A percentile compares a stretch with the other conserved stretches of the same genome.
These are phyloP conservation scores for Castanospermum australe DNA, from an alignment of 306 rosid species.

Conservation along the genomic window DNA sequence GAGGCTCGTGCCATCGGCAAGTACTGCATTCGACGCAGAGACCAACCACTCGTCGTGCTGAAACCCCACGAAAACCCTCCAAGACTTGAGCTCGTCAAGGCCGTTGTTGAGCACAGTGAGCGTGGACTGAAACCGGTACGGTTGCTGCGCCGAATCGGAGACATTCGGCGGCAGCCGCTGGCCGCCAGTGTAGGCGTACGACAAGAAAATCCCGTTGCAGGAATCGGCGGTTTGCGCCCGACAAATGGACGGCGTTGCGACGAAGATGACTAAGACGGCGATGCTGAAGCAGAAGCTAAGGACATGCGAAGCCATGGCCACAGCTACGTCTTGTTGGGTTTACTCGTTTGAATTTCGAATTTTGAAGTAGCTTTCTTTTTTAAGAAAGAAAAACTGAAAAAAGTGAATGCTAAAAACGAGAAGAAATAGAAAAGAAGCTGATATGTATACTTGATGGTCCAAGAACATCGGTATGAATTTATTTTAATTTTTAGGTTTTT, in stretches of 20 bases:
- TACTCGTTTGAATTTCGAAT: neutral
- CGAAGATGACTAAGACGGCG: conserved; percentile 11
- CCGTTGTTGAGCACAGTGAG: conserved; percentile 75
- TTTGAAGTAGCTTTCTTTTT: neutral
- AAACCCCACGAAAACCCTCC: conserved; percentile 80
- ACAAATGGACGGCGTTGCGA: conserved; percentile 7
- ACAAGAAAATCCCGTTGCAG: conserved; percentile 67
- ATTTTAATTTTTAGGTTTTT: neutral
- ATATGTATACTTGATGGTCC: neutral
- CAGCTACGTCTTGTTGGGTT: neutral
- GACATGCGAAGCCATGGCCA: conserved; percentile 11
- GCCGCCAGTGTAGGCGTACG: conserved; percentile 54
- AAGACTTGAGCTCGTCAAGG: conserved; percentile 57
- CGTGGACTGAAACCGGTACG: conserved; percentile 68
- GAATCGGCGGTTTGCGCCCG: conserved; percentile 38
- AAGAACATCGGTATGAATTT: neutral
- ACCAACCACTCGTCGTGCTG: conserved; percentile 60
- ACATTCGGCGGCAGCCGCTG: conserved; percentile 39
- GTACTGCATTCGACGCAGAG: conserved; percentile 61
- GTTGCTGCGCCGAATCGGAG: conserved; percentile 35
- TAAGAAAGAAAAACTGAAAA: neutral
- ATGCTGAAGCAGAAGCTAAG: neutral
- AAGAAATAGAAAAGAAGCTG: neutral
- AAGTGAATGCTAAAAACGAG: neutral
- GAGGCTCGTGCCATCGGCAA: conserved; percentile 48